Conservation (phyloP, 164 flowering plant species). For the Liriodendron chinense region DNA sequence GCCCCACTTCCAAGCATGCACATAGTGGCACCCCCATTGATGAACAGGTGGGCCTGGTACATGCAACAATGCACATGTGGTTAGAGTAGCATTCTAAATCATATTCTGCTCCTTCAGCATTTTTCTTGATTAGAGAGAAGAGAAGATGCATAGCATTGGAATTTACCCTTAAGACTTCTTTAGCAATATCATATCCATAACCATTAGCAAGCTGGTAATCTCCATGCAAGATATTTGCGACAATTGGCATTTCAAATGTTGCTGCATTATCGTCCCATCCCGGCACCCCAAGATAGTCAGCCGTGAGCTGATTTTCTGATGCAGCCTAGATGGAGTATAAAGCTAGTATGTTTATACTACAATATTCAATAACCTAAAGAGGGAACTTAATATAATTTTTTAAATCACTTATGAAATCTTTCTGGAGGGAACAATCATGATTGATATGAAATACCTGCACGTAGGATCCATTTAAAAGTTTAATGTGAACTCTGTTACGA, state of each 20-base stretch:
- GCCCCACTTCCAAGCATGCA: too few relatives aligned
- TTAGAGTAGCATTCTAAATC: too few relatives aligned
- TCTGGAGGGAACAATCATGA: neutral
- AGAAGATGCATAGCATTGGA: neutral
- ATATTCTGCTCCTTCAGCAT: too few relatives aligned
- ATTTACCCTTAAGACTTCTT: slow-evolving; percentile 58
- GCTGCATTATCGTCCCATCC: slow-evolving; percentile 91
- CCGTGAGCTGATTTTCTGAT: slow-evolving; percentile 54
- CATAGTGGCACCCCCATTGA: too few relatives aligned
- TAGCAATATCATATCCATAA: slow-evolving; percentile 59
- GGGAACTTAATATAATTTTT: neutral
- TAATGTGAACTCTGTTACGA: slow-evolving; percentile 55
- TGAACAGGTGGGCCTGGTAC: too few relatives aligned
- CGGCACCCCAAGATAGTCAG: slow-evolving; percentile 71
- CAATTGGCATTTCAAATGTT: slow-evolving; percentile 73
- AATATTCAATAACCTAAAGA: slow-evolving; percentile 1
- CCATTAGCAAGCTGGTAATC: slow-evolving; percentile 95
- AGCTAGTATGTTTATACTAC: slow-evolving; percentile 7
- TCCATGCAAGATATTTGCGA: slow-evolving; percentile 73
- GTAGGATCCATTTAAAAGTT: slow-evolving; percentile 55
- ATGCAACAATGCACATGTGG: too few relatives aligned
- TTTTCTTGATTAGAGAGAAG: neutral
- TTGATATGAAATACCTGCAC: slow-evolving; percentile 49
- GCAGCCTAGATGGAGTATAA: slow-evolving; percentile 44
- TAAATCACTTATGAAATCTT: slow-evolving; percentile 6